Percentiles rank a stretch among this genome's conserved stretches.
These are phyloP conservation scores for Cyberlindnera misumaiensis DNA, from an alignment of 805 yeast species.

Conservation along the genomic window DNA sequence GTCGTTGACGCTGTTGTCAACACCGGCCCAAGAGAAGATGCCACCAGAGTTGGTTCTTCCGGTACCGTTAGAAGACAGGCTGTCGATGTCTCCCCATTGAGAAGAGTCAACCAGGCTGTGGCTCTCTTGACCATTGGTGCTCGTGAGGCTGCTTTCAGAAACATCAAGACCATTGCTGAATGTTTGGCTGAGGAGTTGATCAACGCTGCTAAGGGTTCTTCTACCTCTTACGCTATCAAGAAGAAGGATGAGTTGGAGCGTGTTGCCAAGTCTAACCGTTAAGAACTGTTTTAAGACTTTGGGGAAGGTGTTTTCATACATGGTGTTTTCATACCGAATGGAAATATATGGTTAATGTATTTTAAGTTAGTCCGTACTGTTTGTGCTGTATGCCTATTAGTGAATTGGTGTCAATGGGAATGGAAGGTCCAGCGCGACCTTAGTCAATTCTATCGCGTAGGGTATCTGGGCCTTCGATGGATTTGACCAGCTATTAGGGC, in stretches of 20 bases:
- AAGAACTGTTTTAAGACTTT: constrained; percentile 29
- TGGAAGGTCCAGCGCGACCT: too few species aligned
- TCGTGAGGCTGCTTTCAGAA: constrained; percentile 99
- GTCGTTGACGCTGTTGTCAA: constrained; percentile 98
- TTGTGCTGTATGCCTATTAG: too few species aligned
- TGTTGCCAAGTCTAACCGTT: constrained; percentile 99
- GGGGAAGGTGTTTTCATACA: constrained; percentile 1
- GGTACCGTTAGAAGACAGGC: constrained; percentile 99
- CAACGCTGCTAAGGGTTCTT: constrained; percentile 99
- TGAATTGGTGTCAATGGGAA: too few species aligned
- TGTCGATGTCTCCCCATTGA: constrained; percentile 99
- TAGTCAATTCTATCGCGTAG: too few species aligned
- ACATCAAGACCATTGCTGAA: constrained; percentile 99
- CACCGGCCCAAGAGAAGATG: constrained; percentile 99
- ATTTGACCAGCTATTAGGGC: too few species aligned
- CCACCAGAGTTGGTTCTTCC: constrained; percentile 99
- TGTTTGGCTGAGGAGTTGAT: constrained; percentile 99
- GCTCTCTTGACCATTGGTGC: constrained; percentile 98
- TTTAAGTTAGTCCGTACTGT: background rate
- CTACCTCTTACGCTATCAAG: constrained; percentile 99
- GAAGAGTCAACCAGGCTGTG: constrained; percentile 99
- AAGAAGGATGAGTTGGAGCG: constrained; percentile 99
- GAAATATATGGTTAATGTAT: constrained; percentile 16
- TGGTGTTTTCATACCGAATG: constrained; percentile 1
- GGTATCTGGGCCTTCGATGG: too few species aligned